These are phyloP conservation scores for Babesia ovis DNA, from an alignment of 169 alveolate species.

Conservation along the genomic window DNA sequence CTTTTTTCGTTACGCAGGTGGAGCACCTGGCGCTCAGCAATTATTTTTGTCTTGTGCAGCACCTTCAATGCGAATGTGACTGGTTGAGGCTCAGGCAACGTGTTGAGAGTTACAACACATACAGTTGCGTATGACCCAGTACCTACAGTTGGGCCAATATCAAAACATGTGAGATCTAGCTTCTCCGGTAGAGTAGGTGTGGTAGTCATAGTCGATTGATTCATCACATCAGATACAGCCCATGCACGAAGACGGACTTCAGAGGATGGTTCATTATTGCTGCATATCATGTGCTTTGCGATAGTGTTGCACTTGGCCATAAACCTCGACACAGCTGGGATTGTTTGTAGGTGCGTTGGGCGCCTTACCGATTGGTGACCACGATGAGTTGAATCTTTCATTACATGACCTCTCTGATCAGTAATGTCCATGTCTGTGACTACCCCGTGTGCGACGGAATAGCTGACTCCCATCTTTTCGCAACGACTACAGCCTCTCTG, in stretches of 20 bases:
- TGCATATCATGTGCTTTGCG: constrained; percentile 13
- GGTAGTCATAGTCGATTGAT: neutral
- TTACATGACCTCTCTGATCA: neutral
- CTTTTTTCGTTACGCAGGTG: constrained; percentile 71
- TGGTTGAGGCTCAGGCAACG: neutral
- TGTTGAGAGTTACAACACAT: constrained; percentile 42
- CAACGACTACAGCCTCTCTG: neutral
- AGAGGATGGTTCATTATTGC: neutral
- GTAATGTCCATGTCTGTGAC: neutral
- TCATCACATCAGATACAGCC: neutral
- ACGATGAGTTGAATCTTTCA: neutral
- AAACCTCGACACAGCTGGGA: neutral
- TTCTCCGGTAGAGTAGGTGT: constrained; percentile 12
- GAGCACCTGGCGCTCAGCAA: constrained; percentile 66
- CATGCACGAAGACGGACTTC: neutral
- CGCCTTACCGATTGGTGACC: constrained; percentile 7
- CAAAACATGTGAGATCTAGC: constrained; percentile 22
- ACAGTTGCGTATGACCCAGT: constrained; percentile 71
- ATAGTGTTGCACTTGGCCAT: constrained; percentile 11
- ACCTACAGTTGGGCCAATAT: constrained; percentile 63
- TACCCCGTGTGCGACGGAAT: constrained; percentile 16
- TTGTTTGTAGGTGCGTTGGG: neutral
- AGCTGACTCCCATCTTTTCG: constrained; percentile 22
- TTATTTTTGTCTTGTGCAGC: constrained; percentile 69
- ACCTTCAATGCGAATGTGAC: constrained; percentile 70